Conservation (phyloP, 257 asterid genomes). For the Orobanche coerulescens region DNA sequence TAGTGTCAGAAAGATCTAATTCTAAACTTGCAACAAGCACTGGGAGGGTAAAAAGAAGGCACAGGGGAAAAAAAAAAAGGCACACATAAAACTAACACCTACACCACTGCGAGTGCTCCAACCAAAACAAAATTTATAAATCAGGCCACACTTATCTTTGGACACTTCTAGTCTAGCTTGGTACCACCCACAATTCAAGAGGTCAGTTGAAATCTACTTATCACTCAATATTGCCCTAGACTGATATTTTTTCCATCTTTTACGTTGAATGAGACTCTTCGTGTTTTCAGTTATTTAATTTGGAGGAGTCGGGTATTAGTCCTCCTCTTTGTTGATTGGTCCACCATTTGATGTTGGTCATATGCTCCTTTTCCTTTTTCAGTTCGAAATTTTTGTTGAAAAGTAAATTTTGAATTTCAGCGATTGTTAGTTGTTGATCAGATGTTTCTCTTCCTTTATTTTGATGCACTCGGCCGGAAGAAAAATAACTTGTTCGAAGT, state of each 20-base stretch:
- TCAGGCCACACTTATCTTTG: background rate
- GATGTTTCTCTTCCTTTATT: background rate
- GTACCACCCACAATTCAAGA: conserved; percentile 8
- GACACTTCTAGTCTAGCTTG: background rate
- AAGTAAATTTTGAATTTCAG: background rate
- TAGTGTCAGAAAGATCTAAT: background rate
- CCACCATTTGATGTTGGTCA: background rate
- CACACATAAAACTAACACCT: background rate
- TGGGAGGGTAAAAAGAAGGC: background rate
- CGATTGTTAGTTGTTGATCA: background rate
- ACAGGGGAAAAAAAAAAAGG: background rate
- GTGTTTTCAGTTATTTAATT: background rate
- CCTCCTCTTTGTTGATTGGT: background rate
- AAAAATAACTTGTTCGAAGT: background rate
- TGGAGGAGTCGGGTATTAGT: background rate
- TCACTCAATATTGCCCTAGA: background rate
- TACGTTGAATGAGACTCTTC: too few relatives aligned
- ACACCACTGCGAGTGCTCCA: background rate
- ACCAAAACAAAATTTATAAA: background rate
- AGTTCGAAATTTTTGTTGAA: too few relatives aligned
- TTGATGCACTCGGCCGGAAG: background rate
- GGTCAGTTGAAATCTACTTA: background rate
- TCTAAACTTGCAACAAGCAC: background rate
- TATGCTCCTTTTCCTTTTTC: background rate
- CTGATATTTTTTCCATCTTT: background rate